Evolutionary conservation across 805 yeast species (phyloP).

Genomic region (Kuraishia hungarica): DNA sequence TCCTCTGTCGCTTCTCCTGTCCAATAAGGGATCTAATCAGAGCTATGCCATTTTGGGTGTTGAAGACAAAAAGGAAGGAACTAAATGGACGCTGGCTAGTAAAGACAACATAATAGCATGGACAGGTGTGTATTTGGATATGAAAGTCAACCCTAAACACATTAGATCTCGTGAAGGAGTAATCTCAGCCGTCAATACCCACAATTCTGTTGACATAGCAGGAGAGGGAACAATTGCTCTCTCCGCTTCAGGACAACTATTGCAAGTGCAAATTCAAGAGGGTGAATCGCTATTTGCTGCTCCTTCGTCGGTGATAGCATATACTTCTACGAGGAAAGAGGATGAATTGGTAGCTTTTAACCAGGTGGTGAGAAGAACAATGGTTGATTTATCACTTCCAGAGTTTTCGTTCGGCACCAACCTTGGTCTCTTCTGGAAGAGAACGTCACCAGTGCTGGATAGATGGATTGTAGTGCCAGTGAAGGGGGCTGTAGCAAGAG

Average conservation of each 20-base stretch:
- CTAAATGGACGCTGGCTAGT: slow-evolving; percentile 27
- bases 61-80: slow-evolving; percentile 7
- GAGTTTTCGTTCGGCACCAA: slow-evolving; percentile 5
- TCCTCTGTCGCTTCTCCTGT: slow-evolving; percentile 23
- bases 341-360: neutral
- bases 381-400: slow-evolving; percentile 18
- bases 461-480: neutral
- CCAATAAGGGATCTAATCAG: slow-evolving; percentile 24
- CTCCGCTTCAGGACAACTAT: slow-evolving; percentile 29
- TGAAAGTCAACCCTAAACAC: slow-evolving; percentile 7
- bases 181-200: neutral
- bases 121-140: slow-evolving; percentile 30
- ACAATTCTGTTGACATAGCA: slow-evolving; percentile 5
- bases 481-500: neutral
- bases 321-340: slow-evolving; percentile 8
- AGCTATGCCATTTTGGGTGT: slow-evolving; percentile 26
- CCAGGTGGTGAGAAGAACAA: slow-evolving; percentile 7
- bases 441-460: too few species aligned
- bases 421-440: neutral
- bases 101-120: slow-evolving; percentile 34
- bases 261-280: slow-evolving; percentile 24
- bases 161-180: slow-evolving; percentile 9
- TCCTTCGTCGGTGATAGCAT: slow-evolving; percentile 32
- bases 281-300: slow-evolving; percentile 29
- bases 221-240: slow-evolving; percentile 34